These are phyloP conservation scores for Torulaspora quercuum DNA, from an alignment of 805 yeast species.

Conservation along the genomic window DNA sequence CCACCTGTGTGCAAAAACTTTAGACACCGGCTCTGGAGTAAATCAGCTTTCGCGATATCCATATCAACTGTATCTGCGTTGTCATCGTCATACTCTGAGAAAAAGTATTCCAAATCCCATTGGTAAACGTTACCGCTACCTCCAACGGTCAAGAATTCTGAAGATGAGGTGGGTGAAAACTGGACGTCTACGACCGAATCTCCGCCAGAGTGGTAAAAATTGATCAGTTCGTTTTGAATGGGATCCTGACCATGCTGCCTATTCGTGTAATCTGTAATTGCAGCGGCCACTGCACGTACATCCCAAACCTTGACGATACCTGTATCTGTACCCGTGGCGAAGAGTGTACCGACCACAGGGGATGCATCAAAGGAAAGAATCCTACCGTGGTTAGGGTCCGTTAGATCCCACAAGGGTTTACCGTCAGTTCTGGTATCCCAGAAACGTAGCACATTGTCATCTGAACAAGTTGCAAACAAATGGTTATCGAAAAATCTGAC, in stretches of 20 bases:
- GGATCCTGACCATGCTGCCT: constrained; percentile 33
- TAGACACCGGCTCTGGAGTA: constrained; percentile 31
- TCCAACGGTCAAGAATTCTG: constrained; percentile 34
- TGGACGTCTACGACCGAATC: constrained; percentile 35
- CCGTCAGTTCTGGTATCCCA: constrained; percentile 35
- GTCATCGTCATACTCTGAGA: constrained; percentile 45
- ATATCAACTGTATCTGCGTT: constrained; percentile 43
- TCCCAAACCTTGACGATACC: constrained; percentile 38
- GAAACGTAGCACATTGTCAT: constrained; percentile 33
- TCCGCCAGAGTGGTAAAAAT: constrained; percentile 32
- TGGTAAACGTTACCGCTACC: constrained; percentile 36
- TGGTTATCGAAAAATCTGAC: constrained; percentile 34
- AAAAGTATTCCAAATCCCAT: constrained; percentile 38
- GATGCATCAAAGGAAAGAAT: constrained; percentile 32
- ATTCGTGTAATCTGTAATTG: constrained; percentile 25
- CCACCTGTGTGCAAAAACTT: constrained; percentile 35
- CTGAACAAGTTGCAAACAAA: constrained; percentile 34
- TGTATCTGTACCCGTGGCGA: constrained; percentile 34
- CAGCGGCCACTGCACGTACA: constrained; percentile 31
- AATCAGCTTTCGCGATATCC: constrained; percentile 42
- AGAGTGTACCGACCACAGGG: constrained; percentile 28
- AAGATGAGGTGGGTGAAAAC: constrained; percentile 31
- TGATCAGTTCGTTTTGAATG: constrained; percentile 28
- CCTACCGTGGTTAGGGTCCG: constrained; percentile 31
- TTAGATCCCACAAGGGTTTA: constrained; percentile 26